These are phyloP conservation scores for Bipolaris cookei DNA, from an alignment of 2,329 filamentous ascomycete species.

Conservation along the genomic window DNA sequence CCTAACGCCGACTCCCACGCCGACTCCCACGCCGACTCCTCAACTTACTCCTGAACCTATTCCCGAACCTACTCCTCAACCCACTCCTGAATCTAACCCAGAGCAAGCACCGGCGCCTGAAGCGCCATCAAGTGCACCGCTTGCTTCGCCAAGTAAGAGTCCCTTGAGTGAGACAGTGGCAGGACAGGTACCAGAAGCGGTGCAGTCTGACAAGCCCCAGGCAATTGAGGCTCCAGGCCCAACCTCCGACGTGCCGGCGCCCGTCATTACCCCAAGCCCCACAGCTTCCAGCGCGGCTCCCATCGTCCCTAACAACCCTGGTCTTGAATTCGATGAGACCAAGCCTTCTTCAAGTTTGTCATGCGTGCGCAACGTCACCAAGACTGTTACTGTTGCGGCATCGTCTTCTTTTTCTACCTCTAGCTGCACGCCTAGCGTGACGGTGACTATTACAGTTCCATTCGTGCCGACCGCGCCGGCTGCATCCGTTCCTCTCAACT, in stretches of 20 bases:
- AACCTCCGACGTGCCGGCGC: background rate
- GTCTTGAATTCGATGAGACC: constrained; percentile 16
- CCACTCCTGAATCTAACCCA: background rate
- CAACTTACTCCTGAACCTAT: background rate
- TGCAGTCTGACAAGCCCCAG: constrained; percentile 16
- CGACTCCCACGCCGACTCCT: background rate
- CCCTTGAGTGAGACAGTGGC: constrained; percentile 11
- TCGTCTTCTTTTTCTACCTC: background rate
- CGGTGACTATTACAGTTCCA: constrained; percentile 36
- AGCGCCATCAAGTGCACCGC: background rate
- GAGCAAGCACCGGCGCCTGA: no score
- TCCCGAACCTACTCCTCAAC: background rate
- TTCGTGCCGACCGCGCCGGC: constrained; percentile 6
- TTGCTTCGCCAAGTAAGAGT: constrained; percentile 4
- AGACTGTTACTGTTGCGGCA: constrained; percentile 8
- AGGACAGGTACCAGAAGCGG: background rate
- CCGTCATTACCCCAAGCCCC: constrained; percentile 10
- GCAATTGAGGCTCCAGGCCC: constrained; percentile 6
- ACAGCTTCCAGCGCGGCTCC: constrained; percentile 4
- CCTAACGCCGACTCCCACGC: constrained; percentile 14
- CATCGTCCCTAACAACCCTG: constrained; percentile 20
- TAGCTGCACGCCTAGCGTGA: constrained; percentile 30
- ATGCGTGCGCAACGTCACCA: constrained; percentile 13
- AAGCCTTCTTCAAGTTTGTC: constrained; percentile 12
- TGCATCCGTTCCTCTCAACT: constrained; percentile 17